Evolutionary conservation across 1,139 yeast species (phyloP), one percentile per base, ranked within the genome.

Genomic region (Yamadazyma spencermartinsiae): DNA sequence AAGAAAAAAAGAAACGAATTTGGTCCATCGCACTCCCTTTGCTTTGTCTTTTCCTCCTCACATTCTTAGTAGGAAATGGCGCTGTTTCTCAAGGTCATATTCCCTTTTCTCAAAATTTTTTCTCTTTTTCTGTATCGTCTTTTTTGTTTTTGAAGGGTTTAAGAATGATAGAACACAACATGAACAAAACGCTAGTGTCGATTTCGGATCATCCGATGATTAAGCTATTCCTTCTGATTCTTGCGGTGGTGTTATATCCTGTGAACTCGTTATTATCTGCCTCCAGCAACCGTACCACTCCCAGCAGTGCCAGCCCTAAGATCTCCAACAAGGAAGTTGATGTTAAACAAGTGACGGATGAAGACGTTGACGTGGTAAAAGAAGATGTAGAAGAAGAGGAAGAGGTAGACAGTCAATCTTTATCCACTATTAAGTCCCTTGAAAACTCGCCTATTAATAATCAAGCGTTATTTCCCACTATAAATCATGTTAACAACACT

Each of bases 161-260:
- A 6, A 12, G 12, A 25, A 25, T n/a, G 7, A 25, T 5, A 8
- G 12, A n/a, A n/a, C n/a, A n/a, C 37, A 32, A 3, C 13, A 11
- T 18, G 25, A 38, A 38, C 28, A 43, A 40, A 21, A 20, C 38
- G 10, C n/a, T 38, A 4, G 15, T 20, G 14, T 21, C 27, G 11
- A 27, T 43, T 2, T 18, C 37, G 15, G 24, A 24, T 20, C 44
- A 39, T 24, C 47, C 47, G 7, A 31, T 43, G 38, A 38, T 43
- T 9, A 37, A 21, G 33, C 15, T 41, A 4, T 41, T 43, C 21
- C 31, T 43, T 23, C 35, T 38, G 14, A 37, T 43, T 13, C 38
- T 43, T 23, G 20, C 41, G 4, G 39, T 35, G 20, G 30, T 43
- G 6, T 27, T 39, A 2, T 40, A 16, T 35, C 46, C 44, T 2